Percentiles rank a stretch among this genome's conserved stretches.
Evolutionary conservation across 2,329 filamentous ascomycete species (phyloP).

Genomic region (Emmonsiellopsis sp.): DNA sequence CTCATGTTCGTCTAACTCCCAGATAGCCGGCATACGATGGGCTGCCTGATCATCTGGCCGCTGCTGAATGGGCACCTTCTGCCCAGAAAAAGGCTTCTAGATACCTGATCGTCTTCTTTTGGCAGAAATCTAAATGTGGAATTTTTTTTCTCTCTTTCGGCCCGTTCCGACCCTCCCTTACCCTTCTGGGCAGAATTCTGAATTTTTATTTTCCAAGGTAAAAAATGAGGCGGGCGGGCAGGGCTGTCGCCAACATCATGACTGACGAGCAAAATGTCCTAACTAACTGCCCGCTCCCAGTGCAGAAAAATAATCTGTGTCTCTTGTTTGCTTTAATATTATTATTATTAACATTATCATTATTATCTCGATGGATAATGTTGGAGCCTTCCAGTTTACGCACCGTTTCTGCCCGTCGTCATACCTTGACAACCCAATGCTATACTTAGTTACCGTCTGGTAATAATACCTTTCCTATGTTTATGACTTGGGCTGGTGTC

Average conservation of each 20-base stretch:
- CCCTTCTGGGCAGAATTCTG: not conserved
- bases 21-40: not conserved
- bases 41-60: not conserved
- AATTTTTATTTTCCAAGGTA: not conserved
- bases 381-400: not conserved
- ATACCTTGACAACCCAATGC: not conserved
- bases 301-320: not conserved
- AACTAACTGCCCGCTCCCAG: not conserved
- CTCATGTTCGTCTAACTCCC: not conserved
- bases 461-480: not conserved
- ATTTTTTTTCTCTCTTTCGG: conserved; percentile 7
- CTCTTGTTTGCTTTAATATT: not conserved
- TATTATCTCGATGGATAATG: not conserved
- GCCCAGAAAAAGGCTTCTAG: not conserved
- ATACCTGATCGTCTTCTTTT: not conserved
- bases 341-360: not conserved
- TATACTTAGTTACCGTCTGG: not conserved
- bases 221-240: conserved; percentile 4
- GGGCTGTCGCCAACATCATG: not conserved
- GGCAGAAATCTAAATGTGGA: not conserved
- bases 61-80: not conserved
- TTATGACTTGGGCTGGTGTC: not conserved
- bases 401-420: not conserved
- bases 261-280: not conserved
- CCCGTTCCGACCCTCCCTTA: conserved; percentile 5